Conservation (phyloP, 495 filamentous ascomycete species). For the Penicillium dipodomyicola region DNA sequence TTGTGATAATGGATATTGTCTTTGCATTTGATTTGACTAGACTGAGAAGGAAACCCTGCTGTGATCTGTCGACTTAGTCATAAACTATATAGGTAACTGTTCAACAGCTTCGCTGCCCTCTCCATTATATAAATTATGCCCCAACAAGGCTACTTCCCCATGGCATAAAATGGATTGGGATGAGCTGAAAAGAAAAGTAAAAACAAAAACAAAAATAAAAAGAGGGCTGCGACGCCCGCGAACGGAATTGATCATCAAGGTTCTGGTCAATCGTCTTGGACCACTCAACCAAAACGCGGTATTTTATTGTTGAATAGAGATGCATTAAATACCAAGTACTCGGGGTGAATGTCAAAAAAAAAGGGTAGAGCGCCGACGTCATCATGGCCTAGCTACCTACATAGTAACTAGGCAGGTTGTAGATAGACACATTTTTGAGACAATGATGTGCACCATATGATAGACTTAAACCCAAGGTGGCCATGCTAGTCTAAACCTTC, state of each 20-base stretch:
- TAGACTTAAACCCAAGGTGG: neutral
- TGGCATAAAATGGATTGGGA: neutral
- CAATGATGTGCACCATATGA: neutral
- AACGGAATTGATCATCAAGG: slow-evolving; percentile 16
- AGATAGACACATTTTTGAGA: neutral
- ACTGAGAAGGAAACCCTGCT: neutral
- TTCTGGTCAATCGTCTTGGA: slow-evolving; percentile 26
- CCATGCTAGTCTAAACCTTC: neutral
- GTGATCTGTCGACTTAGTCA: neutral
- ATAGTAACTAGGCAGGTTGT: neutral
- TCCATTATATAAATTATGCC: neutral
- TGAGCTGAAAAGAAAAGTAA: neutral
- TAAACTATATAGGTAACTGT: too few species aligned
- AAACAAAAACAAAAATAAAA: neutral
- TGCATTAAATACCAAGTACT: neutral
- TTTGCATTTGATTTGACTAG: neutral
- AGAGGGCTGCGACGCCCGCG: slow-evolving; percentile 11
- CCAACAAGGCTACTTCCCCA: neutral
- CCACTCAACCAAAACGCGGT: slow-evolving; percentile 24
- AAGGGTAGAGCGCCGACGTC: too few species aligned
- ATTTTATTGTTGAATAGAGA: neutral
- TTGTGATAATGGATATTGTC: neutral
- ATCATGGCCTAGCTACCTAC: neutral
- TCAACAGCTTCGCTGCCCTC: too few species aligned
- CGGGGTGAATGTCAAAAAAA: too few species aligned